Evolutionary conservation across 1,284 basidiomycete genomes (phyloP).

Genomic region (Trametes hirsuta): DNA sequence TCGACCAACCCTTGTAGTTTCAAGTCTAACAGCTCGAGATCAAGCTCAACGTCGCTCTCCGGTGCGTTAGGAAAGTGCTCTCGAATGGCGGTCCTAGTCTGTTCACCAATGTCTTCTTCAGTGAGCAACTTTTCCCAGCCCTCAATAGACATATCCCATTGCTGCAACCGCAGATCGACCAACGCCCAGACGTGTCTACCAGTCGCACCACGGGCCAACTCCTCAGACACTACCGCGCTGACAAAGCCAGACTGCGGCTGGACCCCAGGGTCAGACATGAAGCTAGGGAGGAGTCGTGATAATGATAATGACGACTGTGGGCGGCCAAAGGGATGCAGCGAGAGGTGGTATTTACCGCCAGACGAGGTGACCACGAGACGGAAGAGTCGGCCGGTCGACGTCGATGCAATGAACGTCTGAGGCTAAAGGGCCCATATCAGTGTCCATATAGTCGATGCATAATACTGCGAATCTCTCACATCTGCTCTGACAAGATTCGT

Average conservation of each 20-base stretch:
- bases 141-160: slow-evolving; percentile 65
- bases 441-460: background rate
- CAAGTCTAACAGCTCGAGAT: slow-evolving; percentile 72
- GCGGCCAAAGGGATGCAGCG: slow-evolving; percentile 58
- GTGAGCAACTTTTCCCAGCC: slow-evolving; percentile 66
- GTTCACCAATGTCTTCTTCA: slow-evolving; percentile 54
- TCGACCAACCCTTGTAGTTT: slow-evolving; percentile 58
- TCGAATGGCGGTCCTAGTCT: slow-evolving; percentile 47
- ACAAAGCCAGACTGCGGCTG: slow-evolving; percentile 56
- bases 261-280: slow-evolving; percentile 45
- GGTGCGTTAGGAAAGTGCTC: slow-evolving; percentile 43
- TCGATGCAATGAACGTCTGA: slow-evolving; percentile 69
- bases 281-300: slow-evolving; percentile 59
- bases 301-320: slow-evolving; percentile 57
- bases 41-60: slow-evolving; percentile 50
- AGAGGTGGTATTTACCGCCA: slow-evolving; percentile 67
- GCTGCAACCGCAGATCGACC: slow-evolving; percentile 66
- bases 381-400: slow-evolving; percentile 67
- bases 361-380: slow-evolving; percentile 65
- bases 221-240: slow-evolving; percentile 58
- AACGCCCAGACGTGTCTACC: slow-evolving; percentile 66
- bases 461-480: slow-evolving; percentile 43
- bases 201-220: slow-evolving; percentile 35
- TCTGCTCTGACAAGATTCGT: slow-evolving; percentile 68
- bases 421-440: slow-evolving; percentile 40